Evolutionary conservation across 2,329 filamentous ascomycete genomes (phyloP).

Genomic region (Aspergillus fijiensis): DNA sequence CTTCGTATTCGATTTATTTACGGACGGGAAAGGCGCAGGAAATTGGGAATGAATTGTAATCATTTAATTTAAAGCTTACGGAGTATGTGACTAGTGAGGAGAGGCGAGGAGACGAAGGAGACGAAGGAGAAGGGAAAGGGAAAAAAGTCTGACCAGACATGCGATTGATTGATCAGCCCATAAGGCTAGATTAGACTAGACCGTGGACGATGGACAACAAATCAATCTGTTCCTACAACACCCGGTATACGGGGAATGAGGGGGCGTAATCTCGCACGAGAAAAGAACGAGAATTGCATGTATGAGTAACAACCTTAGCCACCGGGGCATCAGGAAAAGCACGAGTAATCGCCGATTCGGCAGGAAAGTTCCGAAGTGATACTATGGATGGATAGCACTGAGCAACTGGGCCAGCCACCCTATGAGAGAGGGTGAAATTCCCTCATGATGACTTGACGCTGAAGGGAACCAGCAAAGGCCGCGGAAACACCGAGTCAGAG

Average conservation of each 20-base stretch:
- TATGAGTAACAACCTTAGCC: no score
- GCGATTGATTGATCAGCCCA: background rate
- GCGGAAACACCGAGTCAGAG: background rate
- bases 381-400: constrained; percentile 6
- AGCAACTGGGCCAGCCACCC: background rate
- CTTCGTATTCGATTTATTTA: constrained; percentile 9
- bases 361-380: background rate
- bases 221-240: background rate
- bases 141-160: background rate
- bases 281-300: background rate
- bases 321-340: background rate
- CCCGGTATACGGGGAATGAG: background rate
- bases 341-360: background rate
- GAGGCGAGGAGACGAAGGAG: no score
- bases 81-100: background rate
- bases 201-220: background rate
- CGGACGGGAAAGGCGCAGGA: constrained; percentile 4
- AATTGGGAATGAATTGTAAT: constrained; percentile 1
- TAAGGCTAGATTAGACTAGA: background rate
- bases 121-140: background rate
- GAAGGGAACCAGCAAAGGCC: constrained; percentile 8
- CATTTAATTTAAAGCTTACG: background rate
- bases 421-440: background rate
- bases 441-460: background rate
- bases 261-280: background rate